Base-by-base conservation (phyloP, 202 grass and related monocot species). In the Digitaria exilis region DNA sequence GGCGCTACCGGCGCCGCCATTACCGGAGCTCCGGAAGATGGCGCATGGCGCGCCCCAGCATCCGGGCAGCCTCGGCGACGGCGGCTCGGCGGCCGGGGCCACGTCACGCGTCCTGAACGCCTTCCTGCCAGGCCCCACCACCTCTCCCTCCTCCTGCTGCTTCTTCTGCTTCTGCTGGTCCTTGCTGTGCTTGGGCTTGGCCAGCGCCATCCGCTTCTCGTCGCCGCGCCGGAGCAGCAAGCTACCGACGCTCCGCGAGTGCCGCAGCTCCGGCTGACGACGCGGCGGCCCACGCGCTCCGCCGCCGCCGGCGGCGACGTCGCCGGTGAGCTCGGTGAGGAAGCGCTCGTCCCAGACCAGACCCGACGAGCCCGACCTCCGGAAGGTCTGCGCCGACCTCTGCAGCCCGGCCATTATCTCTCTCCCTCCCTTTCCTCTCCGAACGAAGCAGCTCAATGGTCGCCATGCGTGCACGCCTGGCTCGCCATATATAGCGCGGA, bases 321-420 rank as follows among this genome's bases (percentile, higher is more conserved):
- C n/a, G n/a, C n/a, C n/a, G n/a, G n/a, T n/a, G n/a, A n/a, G n/a
- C 51, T 75, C 73, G 4, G 87, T 62, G 73, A 95, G 80, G 72
- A 92, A 84, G 16, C 61, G 45, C 68, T 91, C 88, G 35, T 94
- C 91, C 91, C 91, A 94, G 48, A 94, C 73, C 22, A 94, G 84
- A 25, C 92, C 92, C 9, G 92, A 94, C 19, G 89, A 94, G 71
- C 92, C 91, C 1, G 87, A 93, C 76, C 91, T 66, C 65, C 91
- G 76, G 76, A 93, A 93, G 9, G 85, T 93, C 41, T 81, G 88
- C 65, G 46, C 81, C 16, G 91, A 90, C 80, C 91, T 90, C 82
- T 93, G 91, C 85, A 93, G 65, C 58, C 78, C 90, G 16, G 65
- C 87, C 91, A 88, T 90, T 46, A 16, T 37, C 6, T 11, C 14